A percentile compares a stretch with the other conserved stretches of the same genome.
phyloP scores from a whole-genome alignment of 345 rosid species.

The Psidium guajava region DNA sequence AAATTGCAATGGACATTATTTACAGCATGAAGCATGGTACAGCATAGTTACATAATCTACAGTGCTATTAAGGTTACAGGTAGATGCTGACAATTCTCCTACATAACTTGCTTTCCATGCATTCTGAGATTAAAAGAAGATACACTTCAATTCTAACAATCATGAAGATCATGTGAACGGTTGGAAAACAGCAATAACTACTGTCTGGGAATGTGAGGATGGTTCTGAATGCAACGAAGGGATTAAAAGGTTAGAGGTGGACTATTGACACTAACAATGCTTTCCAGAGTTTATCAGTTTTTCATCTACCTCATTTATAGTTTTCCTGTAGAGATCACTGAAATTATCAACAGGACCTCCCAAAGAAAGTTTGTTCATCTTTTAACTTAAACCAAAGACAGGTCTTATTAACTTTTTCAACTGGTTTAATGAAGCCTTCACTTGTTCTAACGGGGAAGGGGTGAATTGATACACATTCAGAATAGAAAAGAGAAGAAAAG shows the following conservation, averaged over 20 bases:
- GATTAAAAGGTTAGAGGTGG: neutral
- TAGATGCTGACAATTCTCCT: neutral
- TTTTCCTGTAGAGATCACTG: neutral
- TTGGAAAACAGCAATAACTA: neutral
- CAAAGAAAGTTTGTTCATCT: neutral
- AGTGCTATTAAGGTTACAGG: neutral
- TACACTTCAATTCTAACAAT: neutral
- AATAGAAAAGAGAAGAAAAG: neutral
- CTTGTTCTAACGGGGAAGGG: neutral
- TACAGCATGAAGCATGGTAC: neutral
- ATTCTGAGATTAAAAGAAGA: neutral
- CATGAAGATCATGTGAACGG: neutral
- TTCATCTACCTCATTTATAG: neutral
- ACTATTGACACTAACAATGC: neutral
- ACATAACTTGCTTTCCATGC: neutral
- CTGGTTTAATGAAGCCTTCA: neutral
- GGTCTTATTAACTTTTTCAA: neutral
- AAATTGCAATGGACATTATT: neutral
- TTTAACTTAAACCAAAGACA: neutral
- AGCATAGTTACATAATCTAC: neutral
- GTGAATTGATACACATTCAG: neutral
- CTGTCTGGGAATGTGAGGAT: neutral
- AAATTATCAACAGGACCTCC: neutral
- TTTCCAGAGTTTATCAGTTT: neutral
- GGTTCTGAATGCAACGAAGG: neutral